These are phyloP conservation scores for Globisporangium nunn DNA, from an alignment of 352 stramenopile species.

Conservation along the genomic window DNA sequence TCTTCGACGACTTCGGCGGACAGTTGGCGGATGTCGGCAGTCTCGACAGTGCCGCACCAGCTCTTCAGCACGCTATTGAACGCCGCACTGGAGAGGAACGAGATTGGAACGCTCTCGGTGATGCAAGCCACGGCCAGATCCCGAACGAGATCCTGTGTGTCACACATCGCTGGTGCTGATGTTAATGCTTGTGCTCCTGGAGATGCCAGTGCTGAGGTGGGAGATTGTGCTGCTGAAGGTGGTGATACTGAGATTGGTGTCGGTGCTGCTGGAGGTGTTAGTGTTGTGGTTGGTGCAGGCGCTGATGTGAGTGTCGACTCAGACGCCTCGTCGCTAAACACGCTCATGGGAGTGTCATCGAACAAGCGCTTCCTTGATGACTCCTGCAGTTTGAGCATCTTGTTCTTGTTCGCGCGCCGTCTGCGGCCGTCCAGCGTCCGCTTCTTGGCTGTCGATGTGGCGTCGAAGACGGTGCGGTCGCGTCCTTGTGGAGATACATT, in stretches of 20 bases:
- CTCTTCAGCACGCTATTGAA: slow-evolving; percentile 2
- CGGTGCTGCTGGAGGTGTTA: background rate
- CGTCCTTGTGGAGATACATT: slow-evolving; percentile 2
- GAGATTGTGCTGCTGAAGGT: background rate
- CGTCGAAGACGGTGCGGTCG: too few relatives aligned
- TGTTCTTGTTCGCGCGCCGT: background rate
- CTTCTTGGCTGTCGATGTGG: slow-evolving; percentile 5
- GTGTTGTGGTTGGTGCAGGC: background rate
- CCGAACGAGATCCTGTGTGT: background rate
- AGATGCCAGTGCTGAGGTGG: background rate
- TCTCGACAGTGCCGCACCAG: background rate
- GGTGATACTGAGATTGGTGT: background rate
- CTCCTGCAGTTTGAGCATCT: background rate
- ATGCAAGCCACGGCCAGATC: slow-evolving; percentile 8
- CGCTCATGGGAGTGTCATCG: background rate
- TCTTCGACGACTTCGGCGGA: background rate
- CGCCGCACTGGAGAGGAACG: slow-evolving; percentile 8
- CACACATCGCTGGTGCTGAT: background rate
- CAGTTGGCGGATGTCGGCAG: background rate
- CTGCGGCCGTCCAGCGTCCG: slow-evolving; percentile 1
- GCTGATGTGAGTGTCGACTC: background rate
- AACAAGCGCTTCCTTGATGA: slow-evolving; percentile 10
- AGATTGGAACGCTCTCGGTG: slow-evolving; percentile 8
- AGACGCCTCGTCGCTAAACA: background rate
- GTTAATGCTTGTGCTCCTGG: background rate